phyloP scores from a whole-genome alignment of 1,284 basidiomycete species.

The Trametes pubescens region DNA sequence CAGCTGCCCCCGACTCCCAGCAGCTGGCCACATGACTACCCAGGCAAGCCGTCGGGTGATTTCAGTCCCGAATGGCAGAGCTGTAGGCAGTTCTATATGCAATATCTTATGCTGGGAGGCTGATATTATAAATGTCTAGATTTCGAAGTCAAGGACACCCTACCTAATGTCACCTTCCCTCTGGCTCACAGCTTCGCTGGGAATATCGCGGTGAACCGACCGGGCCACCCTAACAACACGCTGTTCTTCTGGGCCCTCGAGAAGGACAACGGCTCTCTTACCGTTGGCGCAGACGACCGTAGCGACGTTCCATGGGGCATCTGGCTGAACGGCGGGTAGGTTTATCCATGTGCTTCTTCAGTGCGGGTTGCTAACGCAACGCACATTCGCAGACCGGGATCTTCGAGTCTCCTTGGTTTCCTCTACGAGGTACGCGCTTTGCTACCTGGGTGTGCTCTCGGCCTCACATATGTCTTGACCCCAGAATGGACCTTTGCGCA shows the following conservation, averaged over 20 bases:
- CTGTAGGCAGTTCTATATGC: slow-evolving; percentile 53
- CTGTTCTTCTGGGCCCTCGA: slow-evolving; percentile 80
- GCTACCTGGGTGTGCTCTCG: background rate
- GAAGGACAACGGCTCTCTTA: slow-evolving; percentile 66
- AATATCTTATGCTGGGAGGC: background rate
- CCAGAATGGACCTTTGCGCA: slow-evolving; percentile 73
- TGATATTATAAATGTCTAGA: slow-evolving; percentile 23
- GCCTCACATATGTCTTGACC: background rate
- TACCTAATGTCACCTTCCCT: slow-evolving; percentile 72
- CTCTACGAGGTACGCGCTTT: slow-evolving; percentile 61
- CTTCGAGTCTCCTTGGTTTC: slow-evolving; percentile 71
- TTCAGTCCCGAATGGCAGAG: slow-evolving; percentile 69
- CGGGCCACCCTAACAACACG: slow-evolving; percentile 63
- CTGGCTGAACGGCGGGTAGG: slow-evolving; percentile 73
- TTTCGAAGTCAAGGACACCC: slow-evolving; percentile 40
- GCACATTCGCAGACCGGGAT: slow-evolving; percentile 56
- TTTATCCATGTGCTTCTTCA: background rate
- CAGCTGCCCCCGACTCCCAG: slow-evolving; percentile 29
- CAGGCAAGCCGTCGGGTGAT: slow-evolving; percentile 58
- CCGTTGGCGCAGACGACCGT: slow-evolving; percentile 43
- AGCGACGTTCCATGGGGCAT: slow-evolving; percentile 70
- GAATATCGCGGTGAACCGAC: slow-evolving; percentile 68
- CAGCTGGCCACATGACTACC: slow-evolving; percentile 48
- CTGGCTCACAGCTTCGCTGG: slow-evolving; percentile 68
- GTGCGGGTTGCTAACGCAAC: background rate